Conservation (phyloP, 2,329 filamentous ascomycete genomes). For the Fulvia fulva region DNA sequence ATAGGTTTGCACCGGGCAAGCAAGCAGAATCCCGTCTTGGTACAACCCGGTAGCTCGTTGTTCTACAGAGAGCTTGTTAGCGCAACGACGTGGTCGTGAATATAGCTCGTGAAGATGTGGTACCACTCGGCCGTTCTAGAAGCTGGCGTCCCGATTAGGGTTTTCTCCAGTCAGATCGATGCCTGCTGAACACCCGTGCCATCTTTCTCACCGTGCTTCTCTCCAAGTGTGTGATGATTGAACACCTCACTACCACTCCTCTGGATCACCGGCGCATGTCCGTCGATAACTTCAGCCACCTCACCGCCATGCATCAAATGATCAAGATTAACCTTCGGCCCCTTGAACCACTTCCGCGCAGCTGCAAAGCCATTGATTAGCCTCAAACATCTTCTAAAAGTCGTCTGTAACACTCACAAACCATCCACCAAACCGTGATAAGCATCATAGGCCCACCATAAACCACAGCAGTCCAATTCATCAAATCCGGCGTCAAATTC, state of each 20-base stretch:
- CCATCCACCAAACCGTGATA: constrained; percentile 57
- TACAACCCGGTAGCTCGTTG: too few relatives aligned
- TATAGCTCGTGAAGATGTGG: too few relatives aligned
- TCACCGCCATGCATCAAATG: constrained; percentile 12
- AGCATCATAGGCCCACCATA: constrained; percentile 61
- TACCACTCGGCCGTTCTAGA: too few relatives aligned
- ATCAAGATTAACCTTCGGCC: constrained; percentile 62
- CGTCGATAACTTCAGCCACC: constrained; percentile 13
- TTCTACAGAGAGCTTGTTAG: too few relatives aligned
- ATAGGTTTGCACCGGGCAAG: too few relatives aligned
- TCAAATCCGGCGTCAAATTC: constrained; percentile 50
- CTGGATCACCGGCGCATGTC: constrained; percentile 10
- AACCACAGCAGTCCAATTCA: constrained; percentile 68
- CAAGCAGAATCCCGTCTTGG: too few relatives aligned
- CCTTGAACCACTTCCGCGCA: constrained; percentile 66
- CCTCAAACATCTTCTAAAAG: background rate
- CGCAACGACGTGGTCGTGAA: too few relatives aligned
- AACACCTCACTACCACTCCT: background rate
- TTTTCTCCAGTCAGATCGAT: too few relatives aligned
- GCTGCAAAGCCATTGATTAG: constrained; percentile 20
- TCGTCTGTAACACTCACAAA: constrained; percentile 33
- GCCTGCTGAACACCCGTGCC: background rate
- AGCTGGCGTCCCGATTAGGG: too few relatives aligned
- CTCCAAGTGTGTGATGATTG: background rate
- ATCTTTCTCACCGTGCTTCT: background rate